Conservation (phyloP, 768 basidiomycete genomes). For the Paxillus ammoniavirescens region DNA sequence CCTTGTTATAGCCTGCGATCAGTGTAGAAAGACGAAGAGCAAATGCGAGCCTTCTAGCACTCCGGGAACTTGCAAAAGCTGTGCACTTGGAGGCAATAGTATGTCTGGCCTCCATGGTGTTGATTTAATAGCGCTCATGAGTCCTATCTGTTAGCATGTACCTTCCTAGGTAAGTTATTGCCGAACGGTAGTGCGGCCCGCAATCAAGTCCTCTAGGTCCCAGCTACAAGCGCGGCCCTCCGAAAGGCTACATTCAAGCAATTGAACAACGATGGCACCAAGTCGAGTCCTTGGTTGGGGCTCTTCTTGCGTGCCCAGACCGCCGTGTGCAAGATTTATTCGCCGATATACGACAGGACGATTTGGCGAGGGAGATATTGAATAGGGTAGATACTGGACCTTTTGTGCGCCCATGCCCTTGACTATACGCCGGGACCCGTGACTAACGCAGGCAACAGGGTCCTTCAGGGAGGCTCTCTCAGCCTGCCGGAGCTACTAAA, state of each 20-base stretch:
- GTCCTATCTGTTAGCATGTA: slow-evolving; percentile 48
- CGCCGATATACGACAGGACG: slow-evolving; percentile 64
- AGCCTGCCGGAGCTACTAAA: slow-evolving; percentile 62
- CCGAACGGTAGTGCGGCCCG: not conserved
- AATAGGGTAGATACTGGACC: slow-evolving; percentile 76
- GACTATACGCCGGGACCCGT: not conserved
- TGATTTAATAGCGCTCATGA: slow-evolving; percentile 9
- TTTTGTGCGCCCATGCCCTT: slow-evolving; percentile 49
- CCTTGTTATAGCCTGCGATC: slow-evolving; percentile 66
- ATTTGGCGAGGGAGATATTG: slow-evolving; percentile 75
- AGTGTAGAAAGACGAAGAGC: slow-evolving; percentile 85
- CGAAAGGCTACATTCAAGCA: slow-evolving; percentile 90
- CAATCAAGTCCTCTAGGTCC: slow-evolving; percentile 46
- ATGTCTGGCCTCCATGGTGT: slow-evolving; percentile 16
- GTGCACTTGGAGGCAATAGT: slow-evolving; percentile 56
- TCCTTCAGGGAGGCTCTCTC: slow-evolving; percentile 61
- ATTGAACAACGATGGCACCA: slow-evolving; percentile 92
- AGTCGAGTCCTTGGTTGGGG: slow-evolving; percentile 86
- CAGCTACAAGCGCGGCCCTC: slow-evolving; percentile 80
- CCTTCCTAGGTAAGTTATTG: slow-evolving; percentile 52
- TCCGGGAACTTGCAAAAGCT: slow-evolving; percentile 61
- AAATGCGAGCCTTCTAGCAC: slow-evolving; percentile 67
- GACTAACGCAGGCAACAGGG: slow-evolving; percentile 45
- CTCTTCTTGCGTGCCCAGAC: slow-evolving; percentile 72
- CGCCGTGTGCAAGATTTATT: slow-evolving; percentile 61